Base-by-base conservation (phyloP, 2,329 filamentous ascomycete genomes). In the Fusarium circinatum region DNA sequence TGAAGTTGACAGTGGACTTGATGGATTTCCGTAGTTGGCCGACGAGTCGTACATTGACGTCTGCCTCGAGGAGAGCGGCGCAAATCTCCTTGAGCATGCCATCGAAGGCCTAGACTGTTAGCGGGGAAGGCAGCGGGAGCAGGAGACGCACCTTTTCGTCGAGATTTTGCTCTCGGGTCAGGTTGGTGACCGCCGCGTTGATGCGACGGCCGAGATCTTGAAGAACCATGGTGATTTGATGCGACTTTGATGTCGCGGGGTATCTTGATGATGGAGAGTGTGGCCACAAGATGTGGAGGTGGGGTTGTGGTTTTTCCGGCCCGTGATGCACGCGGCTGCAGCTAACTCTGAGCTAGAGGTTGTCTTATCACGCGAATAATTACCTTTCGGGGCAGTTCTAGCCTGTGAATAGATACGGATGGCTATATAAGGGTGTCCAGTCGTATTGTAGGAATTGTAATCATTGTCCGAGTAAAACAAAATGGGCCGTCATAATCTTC, bases 151-250 rank as follows among this genome's bases (percentile, higher is more conserved):
- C 94, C 92, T 98, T 98, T 86, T 99, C 96, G 82, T 98, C 96
- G 78, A 98, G 90, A 80, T 97, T 98, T 75, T 91, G 93, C 66
- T 96, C 94, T 80, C 96, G 90, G 68, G 96, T 98, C 79, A 98
- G 89, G 86, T 98, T 96, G 73, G 92, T 93, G 86, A 99, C 94
- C 79, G 96, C 96, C 88, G 94, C 91, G 86, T 98, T 98, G 84
- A 99, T 98, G 86, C 96, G 96, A 88, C 96, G 95, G 79, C 96
- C 96, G 68, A 99, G 90, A 89, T 99, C 96, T 91, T 98, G 95
- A 81, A 99, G 93, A 89, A 99, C 96, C 96, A 99, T 99, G 82
- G 80, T 71, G 64, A 62, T 44, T 70, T 59, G 61, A 68, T 61
- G 72, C 75, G 75, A 73, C 74, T 73, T 55, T 60, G 68, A 69